A percentile compares a stretch with the other conserved stretches of the same genome.
phyloP scores from a whole-genome alignment of 2,329 filamentous ascomycete species.

The Colletotrichum tabaci region DNA sequence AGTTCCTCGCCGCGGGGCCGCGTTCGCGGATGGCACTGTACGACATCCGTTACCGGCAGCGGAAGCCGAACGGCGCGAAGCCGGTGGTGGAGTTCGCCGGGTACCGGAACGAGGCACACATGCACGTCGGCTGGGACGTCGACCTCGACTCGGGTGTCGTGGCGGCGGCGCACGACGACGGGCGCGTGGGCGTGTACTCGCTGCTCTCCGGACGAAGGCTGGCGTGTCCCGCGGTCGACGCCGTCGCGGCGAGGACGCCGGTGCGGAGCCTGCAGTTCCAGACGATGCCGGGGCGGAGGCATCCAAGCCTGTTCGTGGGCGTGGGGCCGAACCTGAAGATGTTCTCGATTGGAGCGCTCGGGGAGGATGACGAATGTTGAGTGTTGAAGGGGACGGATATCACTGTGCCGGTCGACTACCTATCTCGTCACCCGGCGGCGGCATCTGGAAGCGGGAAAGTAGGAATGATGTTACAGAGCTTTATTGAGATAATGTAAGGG shows the following conservation, averaged over 20 bases:
- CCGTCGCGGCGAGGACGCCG: conserved; percentile 48
- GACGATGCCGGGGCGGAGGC: conserved; percentile 59
- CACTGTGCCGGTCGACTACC: no score
- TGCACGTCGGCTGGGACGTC: conserved; percentile 67
- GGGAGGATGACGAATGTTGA: conserved; percentile 52
- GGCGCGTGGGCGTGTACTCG: conserved; percentile 65
- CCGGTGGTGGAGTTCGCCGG: conserved; percentile 64
- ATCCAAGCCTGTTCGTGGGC: conserved; percentile 64
- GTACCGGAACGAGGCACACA: conserved; percentile 65
- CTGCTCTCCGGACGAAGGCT: conserved; percentile 61
- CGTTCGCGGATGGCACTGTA: conserved; percentile 67
- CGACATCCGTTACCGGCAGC: conserved; percentile 64
- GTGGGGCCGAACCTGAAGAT: conserved; percentile 56
- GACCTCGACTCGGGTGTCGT: conserved; percentile 63
- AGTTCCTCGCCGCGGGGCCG: conserved; percentile 68
- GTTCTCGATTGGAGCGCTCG: conserved; percentile 58
- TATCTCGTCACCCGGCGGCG: neutral
- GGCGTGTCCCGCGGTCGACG: conserved; percentile 46
- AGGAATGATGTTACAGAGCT: neutral
- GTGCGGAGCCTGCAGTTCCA: conserved; percentile 63
- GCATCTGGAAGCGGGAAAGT: neutral
- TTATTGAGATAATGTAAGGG: neutral
- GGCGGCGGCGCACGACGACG: conserved; percentile 68
- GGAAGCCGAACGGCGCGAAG: conserved; percentile 44
- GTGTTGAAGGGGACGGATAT: no score